These are phyloP conservation scores for Pseudopediastrum boryanum DNA, from an alignment of 139 green algal species.

Conservation along the genomic window DNA sequence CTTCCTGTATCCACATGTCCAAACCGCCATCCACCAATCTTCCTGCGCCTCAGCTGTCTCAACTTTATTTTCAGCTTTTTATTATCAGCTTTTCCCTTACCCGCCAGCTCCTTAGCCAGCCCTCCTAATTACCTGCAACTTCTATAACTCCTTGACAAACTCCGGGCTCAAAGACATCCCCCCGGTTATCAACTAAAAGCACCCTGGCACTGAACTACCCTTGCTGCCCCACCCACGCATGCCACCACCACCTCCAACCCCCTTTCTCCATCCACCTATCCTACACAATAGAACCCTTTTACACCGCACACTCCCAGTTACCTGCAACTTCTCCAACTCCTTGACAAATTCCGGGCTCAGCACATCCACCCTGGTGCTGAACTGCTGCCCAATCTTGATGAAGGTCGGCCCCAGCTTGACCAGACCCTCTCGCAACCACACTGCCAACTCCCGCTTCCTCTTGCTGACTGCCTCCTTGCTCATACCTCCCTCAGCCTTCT, in stretches of 20 bases:
- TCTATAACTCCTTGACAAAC: conserved; percentile 14
- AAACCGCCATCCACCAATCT: too few species aligned
- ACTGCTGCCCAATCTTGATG: conserved; percentile 96
- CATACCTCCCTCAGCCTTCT: conserved; percentile 50
- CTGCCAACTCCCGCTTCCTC: conserved; percentile 78
- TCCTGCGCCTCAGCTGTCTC: too few species aligned
- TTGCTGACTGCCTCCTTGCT: conserved; percentile 53
- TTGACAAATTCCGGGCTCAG: conserved; percentile 94
- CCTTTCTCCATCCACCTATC: background rate
- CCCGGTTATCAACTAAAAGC: too few species aligned
- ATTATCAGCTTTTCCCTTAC: too few species aligned
- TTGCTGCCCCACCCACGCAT: too few species aligned
- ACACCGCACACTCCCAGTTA: background rate
- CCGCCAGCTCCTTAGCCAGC: too few species aligned
- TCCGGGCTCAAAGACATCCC: too few species aligned
- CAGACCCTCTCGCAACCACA: conserved; percentile 95
- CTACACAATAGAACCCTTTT: background rate
- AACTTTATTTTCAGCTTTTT: too few species aligned
- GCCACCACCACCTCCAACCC: background rate
- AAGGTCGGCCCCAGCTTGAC: conserved; percentile 85
- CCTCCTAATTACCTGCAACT: too few species aligned
- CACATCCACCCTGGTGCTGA: conserved; percentile 95
- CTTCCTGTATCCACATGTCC: too few species aligned
- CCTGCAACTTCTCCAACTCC: conserved; percentile 95
- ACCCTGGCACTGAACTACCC: too few species aligned